phyloP scores from a whole-genome alignment of 2,329 filamentous ascomycete species.

The Botrytis cinerea region DNA sequence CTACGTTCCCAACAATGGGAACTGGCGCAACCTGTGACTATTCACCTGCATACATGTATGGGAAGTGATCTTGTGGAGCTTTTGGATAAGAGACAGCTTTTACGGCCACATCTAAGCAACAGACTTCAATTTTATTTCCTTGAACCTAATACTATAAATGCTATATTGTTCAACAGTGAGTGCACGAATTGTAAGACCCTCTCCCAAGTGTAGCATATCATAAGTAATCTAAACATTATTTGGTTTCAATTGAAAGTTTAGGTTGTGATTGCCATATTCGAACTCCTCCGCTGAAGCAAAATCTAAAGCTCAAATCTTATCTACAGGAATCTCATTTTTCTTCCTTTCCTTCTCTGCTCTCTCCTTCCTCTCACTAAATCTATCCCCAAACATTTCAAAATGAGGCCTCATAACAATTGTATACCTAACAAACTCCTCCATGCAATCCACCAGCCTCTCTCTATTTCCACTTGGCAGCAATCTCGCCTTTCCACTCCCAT shows the following conservation, averaged over 20 bases:
- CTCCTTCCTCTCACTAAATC: conserved; percentile 58
- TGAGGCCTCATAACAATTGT: conserved; percentile 65
- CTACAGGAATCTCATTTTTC: not conserved
- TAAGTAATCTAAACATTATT: too few species aligned
- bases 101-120: too few species aligned
- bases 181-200: too few species aligned
- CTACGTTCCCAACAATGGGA: conserved; percentile 37
- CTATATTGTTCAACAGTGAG: too few species aligned
- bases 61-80: conserved; percentile 24
- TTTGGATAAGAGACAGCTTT: too few species aligned
- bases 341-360: conserved; percentile 12
- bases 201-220: too few species aligned
- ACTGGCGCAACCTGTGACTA: conserved; percentile 38
- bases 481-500: conserved; percentile 50
- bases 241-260: too few species aligned
- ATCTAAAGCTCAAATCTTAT: not conserved
- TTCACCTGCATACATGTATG: conserved; percentile 43
- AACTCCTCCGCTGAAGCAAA: not conserved
- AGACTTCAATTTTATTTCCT: too few species aligned
- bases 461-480: conserved; percentile 55
- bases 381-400: conserved; percentile 61
- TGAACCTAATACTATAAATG: too few species aligned
- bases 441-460: conserved; percentile 63
- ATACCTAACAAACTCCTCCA: conserved; percentile 72
- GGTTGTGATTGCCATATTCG: too few species aligned